These are phyloP conservation scores for Syzygium oleosum DNA, from an alignment of 345 rosid species.

Conservation along the genomic window DNA sequence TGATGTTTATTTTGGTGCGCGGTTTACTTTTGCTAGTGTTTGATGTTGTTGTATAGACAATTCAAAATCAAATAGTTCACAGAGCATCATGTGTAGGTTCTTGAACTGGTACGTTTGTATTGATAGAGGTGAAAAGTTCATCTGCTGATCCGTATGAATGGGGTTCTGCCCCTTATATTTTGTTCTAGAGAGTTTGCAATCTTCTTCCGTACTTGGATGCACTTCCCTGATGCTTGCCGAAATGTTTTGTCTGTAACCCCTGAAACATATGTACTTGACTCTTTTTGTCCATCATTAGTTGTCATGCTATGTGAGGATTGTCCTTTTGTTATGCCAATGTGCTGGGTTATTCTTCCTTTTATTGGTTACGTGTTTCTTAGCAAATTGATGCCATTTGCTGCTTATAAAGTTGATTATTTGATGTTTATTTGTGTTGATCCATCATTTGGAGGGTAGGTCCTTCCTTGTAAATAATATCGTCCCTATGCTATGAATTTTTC, in stretches of 20 bases:
- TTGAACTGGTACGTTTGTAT: background rate
- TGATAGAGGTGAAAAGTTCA: background rate
- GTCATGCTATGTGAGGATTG: background rate
- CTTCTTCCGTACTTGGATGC: background rate
- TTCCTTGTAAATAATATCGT: background rate
- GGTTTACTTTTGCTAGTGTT: conserved; percentile 16
- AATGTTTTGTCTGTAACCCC: background rate
- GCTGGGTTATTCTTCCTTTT: background rate
- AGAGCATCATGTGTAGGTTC: background rate
- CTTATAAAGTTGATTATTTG: background rate
- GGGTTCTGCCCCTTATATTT: background rate
- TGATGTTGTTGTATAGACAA: conserved; percentile 10
- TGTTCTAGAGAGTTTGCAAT: background rate
- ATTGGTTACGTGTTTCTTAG: background rate
- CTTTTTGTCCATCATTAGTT: background rate
- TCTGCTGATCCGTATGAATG: background rate
- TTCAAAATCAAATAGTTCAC: background rate
- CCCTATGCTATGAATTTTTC: background rate
- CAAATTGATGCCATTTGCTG: background rate
- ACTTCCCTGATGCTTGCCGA: background rate
- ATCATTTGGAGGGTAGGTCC: background rate
- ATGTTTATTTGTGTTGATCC: background rate
- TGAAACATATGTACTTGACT: background rate
- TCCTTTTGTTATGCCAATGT: background rate
- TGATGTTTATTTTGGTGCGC: conserved; percentile 19